Conservation (phyloP, 306 rosid species). For the Begonia masoniana region DNA sequence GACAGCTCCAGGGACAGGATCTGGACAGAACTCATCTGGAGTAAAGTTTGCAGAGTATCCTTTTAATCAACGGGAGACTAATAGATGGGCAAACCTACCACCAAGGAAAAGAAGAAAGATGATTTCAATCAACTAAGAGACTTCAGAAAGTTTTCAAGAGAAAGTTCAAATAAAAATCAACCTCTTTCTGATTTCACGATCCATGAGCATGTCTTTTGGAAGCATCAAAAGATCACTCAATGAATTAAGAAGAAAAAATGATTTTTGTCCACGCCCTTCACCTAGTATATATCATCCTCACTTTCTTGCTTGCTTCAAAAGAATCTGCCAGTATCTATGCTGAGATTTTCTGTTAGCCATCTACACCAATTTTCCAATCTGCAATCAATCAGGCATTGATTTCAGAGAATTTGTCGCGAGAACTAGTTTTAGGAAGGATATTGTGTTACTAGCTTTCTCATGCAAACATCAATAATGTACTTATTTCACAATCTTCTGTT, state of each 20-base stretch:
- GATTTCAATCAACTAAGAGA: conserved; percentile 3
- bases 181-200: conserved; percentile 78
- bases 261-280: conserved; percentile 26
- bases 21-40: conserved; percentile 98
- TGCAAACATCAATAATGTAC: too few relatives aligned
- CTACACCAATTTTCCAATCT: conserved; percentile 98
- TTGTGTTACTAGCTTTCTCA: too few relatives aligned
- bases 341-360: conserved; percentile 76
- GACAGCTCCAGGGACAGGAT: conserved; percentile 76
- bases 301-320: conserved; percentile 20
- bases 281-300: conserved; percentile 19
- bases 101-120: conserved; percentile 7
- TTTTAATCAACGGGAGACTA: conserved; percentile 53
- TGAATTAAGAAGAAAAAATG: conserved; percentile 65
- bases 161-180: conserved; percentile 14
- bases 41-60: conserved; percentile 95
- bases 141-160: background rate
- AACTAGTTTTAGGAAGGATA: too few relatives aligned
- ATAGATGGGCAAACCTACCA: conserved; percentile 98
- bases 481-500: too few relatives aligned
- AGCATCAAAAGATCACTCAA: conserved; percentile 98
- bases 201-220: conserved; percentile 92
- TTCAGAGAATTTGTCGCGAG: too few relatives aligned
- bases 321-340: conserved; percentile 61
- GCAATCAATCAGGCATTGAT: conserved; percentile 10